Base-by-base conservation (phyloP, 805 yeast species). In the Candida alai region DNA sequence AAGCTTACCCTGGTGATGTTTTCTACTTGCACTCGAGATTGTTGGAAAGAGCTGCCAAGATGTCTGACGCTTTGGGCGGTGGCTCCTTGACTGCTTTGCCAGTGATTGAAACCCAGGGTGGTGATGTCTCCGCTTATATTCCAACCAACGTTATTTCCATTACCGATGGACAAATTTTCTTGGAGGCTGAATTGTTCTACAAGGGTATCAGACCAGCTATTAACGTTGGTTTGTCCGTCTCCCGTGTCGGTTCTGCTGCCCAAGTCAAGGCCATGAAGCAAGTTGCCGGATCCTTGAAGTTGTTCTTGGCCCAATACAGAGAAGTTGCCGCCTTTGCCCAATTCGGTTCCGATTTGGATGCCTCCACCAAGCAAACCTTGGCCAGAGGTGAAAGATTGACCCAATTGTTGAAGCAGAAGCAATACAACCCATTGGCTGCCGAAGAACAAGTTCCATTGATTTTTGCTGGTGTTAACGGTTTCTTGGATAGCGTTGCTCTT, bases 281-380 rank as follows among this genome's bases (percentile, higher is more conserved):
- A 80, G 97, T 93, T 73, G 98, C 98, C 56, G 99, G 98, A 84
- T 93, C 98, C 56, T 84, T 93, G 76, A 93, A 93, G 75, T 86
- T 93, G 72, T 93, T 88, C 96, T 85, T 93, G 80, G 99, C 99
- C 60, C 99, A 93, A 80, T 93, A 93, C 85, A 89, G 99, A 87
- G 99, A 93, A 83, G 98, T 93, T 60, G 98, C 98, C 68, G 98
- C 99, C 61, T 93, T 93, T 73, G 98, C 99, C 60, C 99, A 93
- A 80, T 93, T 93, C 80, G 99, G 99, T 83, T 93, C 99, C 56
- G 99, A 93, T 75, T 81, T 93, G 70, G 99, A 93, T 74, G 97
- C 99, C 57, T 88, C 97, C 43, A 93, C 99, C 73, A 93, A 90
- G 79, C 97, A 88, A 78, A 93, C 98, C 62, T 82, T 93, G 70